phyloP scores from a whole-genome alignment of 2,329 filamentous ascomycete species.

The Aspergillaceae sp. region DNA sequence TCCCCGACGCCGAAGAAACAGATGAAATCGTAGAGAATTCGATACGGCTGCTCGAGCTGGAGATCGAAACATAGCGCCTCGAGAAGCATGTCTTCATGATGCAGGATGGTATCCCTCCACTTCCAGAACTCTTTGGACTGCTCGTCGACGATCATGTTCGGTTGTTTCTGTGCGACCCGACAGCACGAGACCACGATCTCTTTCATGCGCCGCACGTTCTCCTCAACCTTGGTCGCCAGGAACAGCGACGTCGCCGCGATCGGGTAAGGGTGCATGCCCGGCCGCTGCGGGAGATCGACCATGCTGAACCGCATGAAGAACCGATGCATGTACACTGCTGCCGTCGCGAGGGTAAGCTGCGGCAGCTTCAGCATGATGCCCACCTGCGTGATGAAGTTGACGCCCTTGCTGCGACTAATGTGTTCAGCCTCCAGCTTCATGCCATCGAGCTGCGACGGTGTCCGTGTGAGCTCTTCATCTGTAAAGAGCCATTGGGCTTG shows the following conservation, averaged over 20 bases:
- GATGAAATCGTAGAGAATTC: conserved; percentile 72
- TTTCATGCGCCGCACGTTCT: conserved; percentile 92
- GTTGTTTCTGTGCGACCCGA: conserved; percentile 89
- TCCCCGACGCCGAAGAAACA: conserved; percentile 64
- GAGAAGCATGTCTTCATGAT: conserved; percentile 85
- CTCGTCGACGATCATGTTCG: conserved; percentile 82
- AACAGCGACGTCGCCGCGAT: conserved; percentile 88
- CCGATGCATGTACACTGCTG: conserved; percentile 87
- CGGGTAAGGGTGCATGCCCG: conserved; percentile 82
- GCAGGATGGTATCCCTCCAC: conserved; percentile 89
- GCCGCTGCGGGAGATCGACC: conserved; percentile 58
- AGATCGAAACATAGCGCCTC: conserved; percentile 91
- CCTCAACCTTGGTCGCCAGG: conserved; percentile 92
- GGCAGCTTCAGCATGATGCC: conserved; percentile 87
- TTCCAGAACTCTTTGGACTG: conserved; percentile 98
- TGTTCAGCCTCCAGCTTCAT: conserved; percentile 69
- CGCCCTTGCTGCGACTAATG: conserved; percentile 73
- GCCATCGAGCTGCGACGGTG: conserved; percentile 78
- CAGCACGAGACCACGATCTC: conserved; percentile 90
- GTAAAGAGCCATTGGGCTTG: conserved; percentile 84
- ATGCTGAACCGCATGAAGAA: conserved; percentile 89
- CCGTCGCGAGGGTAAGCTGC: conserved; percentile 84
- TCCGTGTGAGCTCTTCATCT: conserved; percentile 68
- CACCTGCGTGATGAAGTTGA: conserved; percentile 93
- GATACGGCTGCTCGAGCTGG: conserved; percentile 80